Percentiles rank a stretch among this genome's conserved stretches.
Evolutionary conservation across 345 rosid species (phyloP).

Genomic region (Syzygium aqueum): DNA sequence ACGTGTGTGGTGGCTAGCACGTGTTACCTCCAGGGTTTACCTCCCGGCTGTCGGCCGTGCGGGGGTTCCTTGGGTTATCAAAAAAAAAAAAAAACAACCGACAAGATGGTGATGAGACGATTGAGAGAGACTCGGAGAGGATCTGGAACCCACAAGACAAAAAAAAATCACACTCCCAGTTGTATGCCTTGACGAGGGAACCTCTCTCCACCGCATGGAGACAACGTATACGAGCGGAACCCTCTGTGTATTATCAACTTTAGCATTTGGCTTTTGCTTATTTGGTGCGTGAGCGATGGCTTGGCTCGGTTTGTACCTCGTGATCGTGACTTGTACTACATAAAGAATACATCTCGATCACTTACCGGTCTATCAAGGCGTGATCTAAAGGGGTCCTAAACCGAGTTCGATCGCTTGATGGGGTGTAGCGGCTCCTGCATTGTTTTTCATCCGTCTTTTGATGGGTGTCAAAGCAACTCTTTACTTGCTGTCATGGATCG

Average conservation of each 20-base stretch:
- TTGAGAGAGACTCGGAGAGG: too few relatives aligned
- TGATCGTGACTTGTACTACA: neutral
- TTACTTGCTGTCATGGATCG: neutral
- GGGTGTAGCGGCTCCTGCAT: neutral
- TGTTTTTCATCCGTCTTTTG: neutral
- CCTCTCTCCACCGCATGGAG: neutral
- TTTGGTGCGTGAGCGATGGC: neutral
- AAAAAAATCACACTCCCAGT: neutral
- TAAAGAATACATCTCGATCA: neutral
- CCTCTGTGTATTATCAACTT: neutral
- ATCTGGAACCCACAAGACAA: neutral
- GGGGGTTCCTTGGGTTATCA: too few relatives aligned
- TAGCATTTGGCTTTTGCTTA: neutral
- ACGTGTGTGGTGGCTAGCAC: too few relatives aligned
- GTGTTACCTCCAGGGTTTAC: too few relatives aligned
- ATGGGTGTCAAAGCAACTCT: neutral
- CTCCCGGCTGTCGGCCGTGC: too few relatives aligned
- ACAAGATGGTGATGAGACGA: too few relatives aligned
- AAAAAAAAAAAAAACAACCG: too few relatives aligned
- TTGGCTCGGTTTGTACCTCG: neutral
- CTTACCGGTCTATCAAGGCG: neutral
- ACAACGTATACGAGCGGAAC: neutral
- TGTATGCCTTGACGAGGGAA: neutral
- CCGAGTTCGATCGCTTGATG: neutral
- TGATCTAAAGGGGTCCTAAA: rapidly evolving